Base-by-base conservation (phyloP, 257 asterid species). In the Apocynum venetum region DNA sequence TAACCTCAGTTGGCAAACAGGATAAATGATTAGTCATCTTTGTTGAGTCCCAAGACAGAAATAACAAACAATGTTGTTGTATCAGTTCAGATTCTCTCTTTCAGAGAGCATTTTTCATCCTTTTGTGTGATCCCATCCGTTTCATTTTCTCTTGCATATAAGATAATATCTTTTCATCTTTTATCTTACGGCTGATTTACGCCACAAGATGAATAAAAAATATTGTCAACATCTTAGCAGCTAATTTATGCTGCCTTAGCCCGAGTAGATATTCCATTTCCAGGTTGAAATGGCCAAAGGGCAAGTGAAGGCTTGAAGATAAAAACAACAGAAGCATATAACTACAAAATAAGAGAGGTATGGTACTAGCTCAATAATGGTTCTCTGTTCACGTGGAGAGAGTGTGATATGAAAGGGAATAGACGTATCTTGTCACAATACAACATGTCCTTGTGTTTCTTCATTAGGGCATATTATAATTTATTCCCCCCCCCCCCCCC, bases 341-440 rank as follows among this genome's bases (percentile, higher is more conserved):
- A 38, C 47, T 40, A 67, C 35, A 41, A 20, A 41, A 17, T 41
- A 41, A 41, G 72, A 35, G 25, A 65, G n/a, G 46, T 35, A 1
- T 12, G 41, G 15, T 67, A 41, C 41, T 67, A n/a, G 74, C 78
- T 60, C 79, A 69, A 76, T 48, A 52, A 47, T 59, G 76, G 85
- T 80, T 66, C 82, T 64, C 4, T 40, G 17, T 83, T 85, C 89
- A 87, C 89, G 88, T 89, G 93, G 83, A 57, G 52, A 48, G 82
- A 72, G 77, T 63, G 81, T 76, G 85, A 65, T 74, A 72, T 79
- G 84, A 84, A 70, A 81, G 82, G 80, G 90, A 83, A 73, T 75
- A 74, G 77, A 75, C 85, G 60, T 43, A 64, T n/a, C 47, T 66
- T 65, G 67, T 67, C 77, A 77, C 85, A 47, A 49, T n/a, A 20